A percentile compares a stretch with the other conserved stretches of the same genome.
These are phyloP conservation scores for Mycena crocata DNA, from an alignment of 768 basidiomycete species.

Conservation along the genomic window DNA sequence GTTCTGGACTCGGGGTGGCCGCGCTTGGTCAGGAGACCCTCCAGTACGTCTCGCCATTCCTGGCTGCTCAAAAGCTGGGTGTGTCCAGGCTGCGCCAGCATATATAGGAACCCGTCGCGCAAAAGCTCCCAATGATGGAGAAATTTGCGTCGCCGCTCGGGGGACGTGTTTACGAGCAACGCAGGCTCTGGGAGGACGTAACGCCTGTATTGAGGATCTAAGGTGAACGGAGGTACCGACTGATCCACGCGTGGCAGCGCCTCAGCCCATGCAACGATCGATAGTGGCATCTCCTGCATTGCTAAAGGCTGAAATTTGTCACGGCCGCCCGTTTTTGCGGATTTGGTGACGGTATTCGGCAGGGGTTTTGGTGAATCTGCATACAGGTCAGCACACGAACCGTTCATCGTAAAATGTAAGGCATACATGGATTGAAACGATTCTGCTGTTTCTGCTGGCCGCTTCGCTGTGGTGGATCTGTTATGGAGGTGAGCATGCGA, in stretches of 20 bases:
- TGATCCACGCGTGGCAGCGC: background rate
- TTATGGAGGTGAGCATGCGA: background rate
- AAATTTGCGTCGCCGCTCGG: background rate
- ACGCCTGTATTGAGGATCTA: background rate
- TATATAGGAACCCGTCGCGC: background rate
- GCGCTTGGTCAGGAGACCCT: background rate
- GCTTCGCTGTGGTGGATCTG: background rate
- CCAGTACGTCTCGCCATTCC: slow-evolving; percentile 2
- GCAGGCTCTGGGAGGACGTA: background rate
- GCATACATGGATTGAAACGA: background rate
- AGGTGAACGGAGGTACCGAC: background rate
- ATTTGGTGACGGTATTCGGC: background rate
- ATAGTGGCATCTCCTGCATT: background rate
- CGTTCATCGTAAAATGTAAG: background rate
- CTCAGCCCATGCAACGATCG: background rate
- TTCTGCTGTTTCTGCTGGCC: background rate
- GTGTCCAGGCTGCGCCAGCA: background rate
- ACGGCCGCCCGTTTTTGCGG: background rate
- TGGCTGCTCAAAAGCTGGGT: background rate
- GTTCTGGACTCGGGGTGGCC: background rate
- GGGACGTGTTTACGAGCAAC: background rate
- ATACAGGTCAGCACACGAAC: background rate
- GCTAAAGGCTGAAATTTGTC: background rate
- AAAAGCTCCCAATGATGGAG: background rate
- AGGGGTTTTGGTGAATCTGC: background rate